Conservation (phyloP, 108 stramenopile genomes). For the Pseudonitzschia delicatissima region DNA sequence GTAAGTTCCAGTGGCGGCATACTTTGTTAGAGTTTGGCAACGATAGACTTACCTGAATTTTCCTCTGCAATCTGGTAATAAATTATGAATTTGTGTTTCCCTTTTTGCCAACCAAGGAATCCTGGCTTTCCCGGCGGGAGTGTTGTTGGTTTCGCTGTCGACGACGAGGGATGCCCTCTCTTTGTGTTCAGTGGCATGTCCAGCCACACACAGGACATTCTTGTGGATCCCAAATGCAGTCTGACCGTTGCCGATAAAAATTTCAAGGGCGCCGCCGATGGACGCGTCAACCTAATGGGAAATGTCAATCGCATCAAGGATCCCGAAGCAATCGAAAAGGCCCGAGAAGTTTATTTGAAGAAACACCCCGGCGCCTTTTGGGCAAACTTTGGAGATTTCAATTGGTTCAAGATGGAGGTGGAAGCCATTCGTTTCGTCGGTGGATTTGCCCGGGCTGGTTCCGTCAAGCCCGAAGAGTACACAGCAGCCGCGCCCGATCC, state of each 20-base stretch:
- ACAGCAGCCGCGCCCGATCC: slow-evolving; percentile 75
- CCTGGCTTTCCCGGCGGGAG: slow-evolving; percentile 88
- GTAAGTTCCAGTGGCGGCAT: slow-evolving; percentile 21
- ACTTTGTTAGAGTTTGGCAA: neutral
- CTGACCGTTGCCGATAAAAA: slow-evolving; percentile 88
- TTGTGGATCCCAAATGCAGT: slow-evolving; percentile 75
- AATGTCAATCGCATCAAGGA: slow-evolving; percentile 52
- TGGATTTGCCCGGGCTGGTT: slow-evolving; percentile 92
- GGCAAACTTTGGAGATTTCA: slow-evolving; percentile 93
- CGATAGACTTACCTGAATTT: neutral
- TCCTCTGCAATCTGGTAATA: neutral
- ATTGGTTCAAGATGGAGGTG: slow-evolving; percentile 86
- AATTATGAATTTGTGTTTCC: neutral
- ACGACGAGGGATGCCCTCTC: slow-evolving; percentile 86
- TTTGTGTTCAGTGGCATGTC: slow-evolving; percentile 93
- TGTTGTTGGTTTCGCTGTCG: slow-evolving; percentile 94
- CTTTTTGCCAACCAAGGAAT: slow-evolving; percentile 23
- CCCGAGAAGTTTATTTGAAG: slow-evolving; percentile 71
- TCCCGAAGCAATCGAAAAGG: slow-evolving; percentile 49
- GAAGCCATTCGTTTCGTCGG: slow-evolving; percentile 88
- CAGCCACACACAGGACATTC: slow-evolving; percentile 86
- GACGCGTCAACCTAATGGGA: slow-evolving; percentile 92
- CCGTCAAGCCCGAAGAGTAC: slow-evolving; percentile 84
- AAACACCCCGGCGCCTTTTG: slow-evolving; percentile 95
- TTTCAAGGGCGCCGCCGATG: slow-evolving; percentile 95